Percentiles rank a stretch among this genome's conserved stretches.
phyloP scores from a whole-genome alignment of 129 eudicot genomes.

The Flaveria linearis region DNA sequence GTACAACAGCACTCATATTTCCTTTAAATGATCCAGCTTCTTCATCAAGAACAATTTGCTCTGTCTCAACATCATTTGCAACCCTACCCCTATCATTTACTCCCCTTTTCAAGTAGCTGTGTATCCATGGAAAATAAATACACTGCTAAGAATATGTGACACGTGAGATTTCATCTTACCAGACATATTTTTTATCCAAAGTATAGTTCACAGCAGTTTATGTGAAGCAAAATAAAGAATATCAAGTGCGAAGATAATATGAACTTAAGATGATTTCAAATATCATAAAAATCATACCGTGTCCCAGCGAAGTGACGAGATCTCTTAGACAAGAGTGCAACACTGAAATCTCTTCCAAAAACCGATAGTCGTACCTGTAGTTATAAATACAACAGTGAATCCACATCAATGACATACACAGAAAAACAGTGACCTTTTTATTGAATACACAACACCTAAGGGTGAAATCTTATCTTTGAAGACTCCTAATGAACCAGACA shows the following conservation, averaged over 20 bases:
- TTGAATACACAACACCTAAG: background rate
- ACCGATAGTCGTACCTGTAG: slow-evolving; percentile 68
- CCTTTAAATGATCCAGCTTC: slow-evolving; percentile 86
- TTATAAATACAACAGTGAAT: slow-evolving; percentile 28
- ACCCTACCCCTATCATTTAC: slow-evolving; percentile 95
- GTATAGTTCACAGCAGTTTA: background rate
- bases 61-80: slow-evolving; percentile 99
- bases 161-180: background rate
- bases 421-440: background rate
- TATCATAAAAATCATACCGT: slow-evolving; percentile 54
- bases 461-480: slow-evolving; percentile 2
- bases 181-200: background rate
- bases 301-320: slow-evolving; percentile 99
- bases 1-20: slow-evolving; percentile 95
- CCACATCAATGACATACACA: background rate
- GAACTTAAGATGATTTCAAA: slow-evolving; percentile 16
- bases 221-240: slow-evolving; percentile 17
- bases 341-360: slow-evolving; percentile 89
- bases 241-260: slow-evolving; percentile 15
- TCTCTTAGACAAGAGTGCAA: slow-evolving; percentile 73
- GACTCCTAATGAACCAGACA: background rate
- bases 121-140: slow-evolving; percentile 34
- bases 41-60: slow-evolving; percentile 94
- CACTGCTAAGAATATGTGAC: slow-evolving; percentile 16
- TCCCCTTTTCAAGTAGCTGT: slow-evolving; percentile 95